Conservation (phyloP, 345 rosid genomes). For the Nasturtium officinale region DNA sequence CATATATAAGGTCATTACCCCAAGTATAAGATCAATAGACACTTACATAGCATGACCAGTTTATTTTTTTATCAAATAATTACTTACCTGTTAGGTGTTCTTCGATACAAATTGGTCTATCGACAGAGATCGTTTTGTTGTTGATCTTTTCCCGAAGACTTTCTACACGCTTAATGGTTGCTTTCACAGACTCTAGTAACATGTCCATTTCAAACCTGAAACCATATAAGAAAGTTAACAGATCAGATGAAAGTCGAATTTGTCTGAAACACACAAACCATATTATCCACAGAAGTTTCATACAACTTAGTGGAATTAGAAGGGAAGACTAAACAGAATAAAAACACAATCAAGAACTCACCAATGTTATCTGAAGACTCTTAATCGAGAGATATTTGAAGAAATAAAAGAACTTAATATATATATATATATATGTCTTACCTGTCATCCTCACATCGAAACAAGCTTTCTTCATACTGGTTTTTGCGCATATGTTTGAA, state of each 20-base stretch:
- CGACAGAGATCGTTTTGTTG: constrained; percentile 62
- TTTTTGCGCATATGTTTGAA: constrained; percentile 99
- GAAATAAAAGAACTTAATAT: constrained; percentile 15
- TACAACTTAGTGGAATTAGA: constrained; percentile 3
- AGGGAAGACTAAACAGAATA: constrained; percentile 1
- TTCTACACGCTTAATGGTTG: constrained; percentile 80
- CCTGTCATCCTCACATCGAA: constrained; percentile 99
- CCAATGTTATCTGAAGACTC: background rate
- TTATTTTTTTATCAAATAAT: constrained; percentile 20
- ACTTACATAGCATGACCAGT: constrained; percentile 12
- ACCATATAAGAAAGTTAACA: constrained; percentile 30
- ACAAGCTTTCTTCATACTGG: constrained; percentile 98
- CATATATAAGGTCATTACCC: constrained; percentile 33
- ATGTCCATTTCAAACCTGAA: constrained; percentile 98
- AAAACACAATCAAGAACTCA: constrained; percentile 19
- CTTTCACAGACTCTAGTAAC: constrained; percentile 88
- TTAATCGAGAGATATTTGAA: background rate
- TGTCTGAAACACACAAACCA: background rate
- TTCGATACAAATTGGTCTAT: constrained; percentile 61
- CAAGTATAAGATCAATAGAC: constrained; percentile 9
- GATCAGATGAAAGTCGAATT: constrained; percentile 10
- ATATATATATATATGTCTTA: constrained; percentile 39
- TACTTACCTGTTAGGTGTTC: constrained; percentile 84
- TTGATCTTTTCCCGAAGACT: constrained; percentile 76
- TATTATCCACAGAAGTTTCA: background rate